Conservation (phyloP, 805 yeast genomes). For the Lachancea mirantina region DNA sequence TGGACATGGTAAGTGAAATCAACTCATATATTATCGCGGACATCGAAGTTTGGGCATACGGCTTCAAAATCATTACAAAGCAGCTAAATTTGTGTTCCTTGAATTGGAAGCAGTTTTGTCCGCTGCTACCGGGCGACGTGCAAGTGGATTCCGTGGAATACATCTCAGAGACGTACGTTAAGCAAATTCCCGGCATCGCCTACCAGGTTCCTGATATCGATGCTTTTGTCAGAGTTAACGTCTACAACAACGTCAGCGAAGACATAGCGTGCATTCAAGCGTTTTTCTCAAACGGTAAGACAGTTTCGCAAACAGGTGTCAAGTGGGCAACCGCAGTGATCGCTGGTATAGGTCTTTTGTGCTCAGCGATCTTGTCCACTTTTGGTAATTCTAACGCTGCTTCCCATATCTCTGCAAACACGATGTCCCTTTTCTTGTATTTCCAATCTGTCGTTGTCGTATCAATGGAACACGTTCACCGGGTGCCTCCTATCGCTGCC, state of each 20-base stretch:
- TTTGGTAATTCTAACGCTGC: constrained; percentile 88
- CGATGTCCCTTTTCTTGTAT: constrained; percentile 74
- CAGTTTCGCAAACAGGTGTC: constrained; percentile 72
- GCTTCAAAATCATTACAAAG: constrained; percentile 59
- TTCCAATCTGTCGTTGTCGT: constrained; percentile 85
- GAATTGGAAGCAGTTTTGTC: constrained; percentile 84
- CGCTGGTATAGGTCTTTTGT: constrained; percentile 79
- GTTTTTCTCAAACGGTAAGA: constrained; percentile 66
- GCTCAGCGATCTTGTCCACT: constrained; percentile 75
- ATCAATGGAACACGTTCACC: constrained; percentile 75
- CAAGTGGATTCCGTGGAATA: constrained; percentile 68
- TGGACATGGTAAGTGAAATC: constrained; percentile 64
- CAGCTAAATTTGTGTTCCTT: constrained; percentile 54
- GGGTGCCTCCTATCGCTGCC: constrained; percentile 86
- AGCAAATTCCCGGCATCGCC: constrained; percentile 74
- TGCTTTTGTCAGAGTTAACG: constrained; percentile 57
- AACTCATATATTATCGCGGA: constrained; percentile 61
- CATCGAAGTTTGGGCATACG: constrained; percentile 76
- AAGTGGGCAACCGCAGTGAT: constrained; percentile 92
- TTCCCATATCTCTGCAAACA: constrained; percentile 79
- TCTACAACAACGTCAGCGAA: constrained; percentile 38
- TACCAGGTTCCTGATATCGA: constrained; percentile 82
- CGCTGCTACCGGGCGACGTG: constrained; percentile 73
- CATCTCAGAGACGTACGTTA: constrained; percentile 41
- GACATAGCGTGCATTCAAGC: constrained; percentile 70